A percentile compares a stretch with the other conserved stretches of the same genome.
These are phyloP conservation scores for Ophiosphaerella narmari DNA, from an alignment of 2,329 filamentous ascomycete genomes.

Conservation along the genomic window DNA sequence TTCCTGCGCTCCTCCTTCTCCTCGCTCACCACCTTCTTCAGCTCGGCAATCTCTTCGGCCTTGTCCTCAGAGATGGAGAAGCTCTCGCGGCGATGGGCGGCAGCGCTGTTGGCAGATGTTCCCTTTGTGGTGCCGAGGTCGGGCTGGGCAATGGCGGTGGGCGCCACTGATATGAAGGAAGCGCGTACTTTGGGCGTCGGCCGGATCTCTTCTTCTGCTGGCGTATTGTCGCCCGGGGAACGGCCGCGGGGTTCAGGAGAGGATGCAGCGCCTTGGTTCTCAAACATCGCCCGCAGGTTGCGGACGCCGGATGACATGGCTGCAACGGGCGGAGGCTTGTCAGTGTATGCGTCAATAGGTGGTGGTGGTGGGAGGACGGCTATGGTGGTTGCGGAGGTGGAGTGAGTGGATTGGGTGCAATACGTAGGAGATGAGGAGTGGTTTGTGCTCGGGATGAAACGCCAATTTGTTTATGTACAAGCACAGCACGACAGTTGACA, in stretches of 20 bases:
- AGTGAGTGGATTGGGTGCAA: slow-evolving; percentile 1
- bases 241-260: slow-evolving; percentile 51
- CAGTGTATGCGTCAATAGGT: slow-evolving; percentile 27
- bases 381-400: slow-evolving; percentile 10
- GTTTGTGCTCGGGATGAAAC: slow-evolving; percentile 28
- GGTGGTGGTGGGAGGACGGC: slow-evolving; percentile 15
- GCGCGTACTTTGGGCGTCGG: slow-evolving; percentile 53
- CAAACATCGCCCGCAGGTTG: slow-evolving; percentile 56
- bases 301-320: slow-evolving; percentile 57
- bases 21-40: slow-evolving; percentile 48
- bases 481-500: slow-evolving; percentile 7
- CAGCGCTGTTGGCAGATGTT: slow-evolving; percentile 34
- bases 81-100: slow-evolving; percentile 46
- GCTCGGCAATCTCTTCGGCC: slow-evolving; percentile 38
- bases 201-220: slow-evolving; percentile 36
- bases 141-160: slow-evolving; percentile 33
- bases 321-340: slow-evolving; percentile 36
- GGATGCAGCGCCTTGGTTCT: slow-evolving; percentile 45
- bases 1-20: slow-evolving; percentile 48
- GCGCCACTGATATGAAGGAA: slow-evolving; percentile 55
- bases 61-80: slow-evolving; percentile 48
- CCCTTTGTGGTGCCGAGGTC: slow-evolving; percentile 34
- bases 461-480: slow-evolving; percentile 31
- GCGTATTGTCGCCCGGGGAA: slow-evolving; percentile 45
- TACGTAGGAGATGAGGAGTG: slow-evolving; percentile 31